Conservation (phyloP, 345 rosid genomes). For the Eutrema yunnanense region DNA sequence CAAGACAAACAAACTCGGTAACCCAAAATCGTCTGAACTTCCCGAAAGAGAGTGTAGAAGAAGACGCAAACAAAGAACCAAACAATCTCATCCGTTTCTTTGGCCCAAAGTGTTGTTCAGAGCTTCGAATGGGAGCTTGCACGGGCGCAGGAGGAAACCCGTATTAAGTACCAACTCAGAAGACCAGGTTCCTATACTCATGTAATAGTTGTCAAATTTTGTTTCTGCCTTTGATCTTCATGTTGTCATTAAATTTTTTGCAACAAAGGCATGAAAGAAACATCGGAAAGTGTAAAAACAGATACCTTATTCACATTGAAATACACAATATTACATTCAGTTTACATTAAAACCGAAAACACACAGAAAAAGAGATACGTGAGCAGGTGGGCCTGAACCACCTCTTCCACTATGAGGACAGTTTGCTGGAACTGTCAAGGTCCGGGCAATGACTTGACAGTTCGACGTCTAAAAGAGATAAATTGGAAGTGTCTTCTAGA, state of each 20-base stretch:
- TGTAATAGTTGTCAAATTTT: neutral
- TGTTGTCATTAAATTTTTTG: neutral
- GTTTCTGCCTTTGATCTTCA: neutral
- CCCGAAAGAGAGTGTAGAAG: neutral
- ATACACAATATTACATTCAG: neutral
- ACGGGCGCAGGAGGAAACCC: neutral
- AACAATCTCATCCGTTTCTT: neutral
- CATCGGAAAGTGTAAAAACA: neutral
- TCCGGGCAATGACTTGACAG: no score
- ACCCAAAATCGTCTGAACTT: neutral
- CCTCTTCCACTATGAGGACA: no score
- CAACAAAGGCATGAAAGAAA: neutral
- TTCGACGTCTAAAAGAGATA: no score
- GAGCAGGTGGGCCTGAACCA: no score
- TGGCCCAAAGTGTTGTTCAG: slow-evolving; percentile 31
- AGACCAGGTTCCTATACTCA: neutral
- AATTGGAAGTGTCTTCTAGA: no score
- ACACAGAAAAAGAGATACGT: neutral
- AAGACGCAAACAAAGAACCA: neutral
- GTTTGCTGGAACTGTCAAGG: no score
- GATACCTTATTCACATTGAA: neutral
- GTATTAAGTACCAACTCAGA: neutral
- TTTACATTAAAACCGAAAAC: neutral
- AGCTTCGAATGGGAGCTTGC: slow-evolving; percentile 8
- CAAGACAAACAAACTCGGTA: slow-evolving; percentile 18